Conservation (phyloP, 148 eudicot species). For the Tetragonia tetragonoides region DNA sequence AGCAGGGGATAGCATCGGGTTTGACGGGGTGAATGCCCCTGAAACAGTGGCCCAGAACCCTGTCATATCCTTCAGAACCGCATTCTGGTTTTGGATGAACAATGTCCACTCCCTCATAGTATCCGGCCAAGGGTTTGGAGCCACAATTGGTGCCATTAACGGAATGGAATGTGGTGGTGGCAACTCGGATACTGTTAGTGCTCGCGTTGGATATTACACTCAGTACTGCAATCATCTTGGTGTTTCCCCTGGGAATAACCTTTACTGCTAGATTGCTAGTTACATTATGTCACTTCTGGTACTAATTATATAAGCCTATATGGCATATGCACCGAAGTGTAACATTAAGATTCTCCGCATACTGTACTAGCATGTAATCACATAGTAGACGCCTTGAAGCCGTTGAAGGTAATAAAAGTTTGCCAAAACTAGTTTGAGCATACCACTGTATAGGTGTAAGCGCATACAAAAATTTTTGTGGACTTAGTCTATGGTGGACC, state of each 20-base stretch:
- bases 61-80: slow-evolving; percentile 33
- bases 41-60: slow-evolving; percentile 36
- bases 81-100: slow-evolving; percentile 47
- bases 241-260: slow-evolving; percentile 39
- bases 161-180: slow-evolving; percentile 33
- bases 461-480: too few relatives aligned
- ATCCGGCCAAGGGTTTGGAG: slow-evolving; percentile 35
- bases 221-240: slow-evolving; percentile 41
- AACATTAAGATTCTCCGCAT: too few relatives aligned
- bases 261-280: slow-evolving; percentile 18
- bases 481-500: too few relatives aligned
- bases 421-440: too few relatives aligned
- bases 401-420: too few relatives aligned
- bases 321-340: too few relatives aligned
- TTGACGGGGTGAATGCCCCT: slow-evolving; percentile 43
- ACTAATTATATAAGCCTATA: too few relatives aligned
- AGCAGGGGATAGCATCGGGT: slow-evolving; percentile 42
- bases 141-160: slow-evolving; percentile 39
- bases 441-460: too few relatives aligned
- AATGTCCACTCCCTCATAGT: slow-evolving; percentile 31
- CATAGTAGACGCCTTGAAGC: too few relatives aligned
- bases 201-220: slow-evolving; percentile 33
- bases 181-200: slow-evolving; percentile 24
- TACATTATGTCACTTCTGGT: not conserved
- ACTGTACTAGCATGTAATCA: too few relatives aligned